Base-by-base conservation (phyloP, 140 eudicot genomes). In the Oenanthe javanica region DNA sequence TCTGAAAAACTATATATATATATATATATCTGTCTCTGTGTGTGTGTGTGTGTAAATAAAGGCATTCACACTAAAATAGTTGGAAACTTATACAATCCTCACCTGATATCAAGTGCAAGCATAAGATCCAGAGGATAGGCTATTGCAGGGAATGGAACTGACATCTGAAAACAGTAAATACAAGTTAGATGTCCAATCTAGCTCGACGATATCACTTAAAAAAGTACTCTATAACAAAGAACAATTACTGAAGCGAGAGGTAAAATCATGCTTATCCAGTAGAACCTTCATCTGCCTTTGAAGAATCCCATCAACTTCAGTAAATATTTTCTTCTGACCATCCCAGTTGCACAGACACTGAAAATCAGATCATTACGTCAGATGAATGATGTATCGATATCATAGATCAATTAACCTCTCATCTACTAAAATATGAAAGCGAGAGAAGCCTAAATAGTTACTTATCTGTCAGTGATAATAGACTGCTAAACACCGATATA, bases 281-380 rank as follows among this genome's bases (percentile, higher is more conserved):
- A 54, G 57, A 78, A 91, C 98, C 97, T 91, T 87, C 54, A 93
- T 91, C 77, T 93, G 98, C 71, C 91, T 88, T 84, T 89, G 87
- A 74, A 95, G 95, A 79, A 92, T 95, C 70, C 79, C 86, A 80
- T 95, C 97, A 72, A 95, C 99, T 88, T 95, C 97, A 80, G 80
- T 63, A 45, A 95, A 90, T 91, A 89, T 92, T 80, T 87, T 91
- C 40, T 92, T 96, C 78, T 97, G 91, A 52, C 86, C 92, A 85
- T 90, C 95, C 99, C 99, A 95, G 77, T 92, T 96, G 5, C 99
- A 95, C 0, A 95, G 97, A 83, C 97, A 90, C 99, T 94, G 86
- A 57, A 82, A 69, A 81, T 42, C 49, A 66, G 14, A 52, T 45
- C 18, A 42, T 43, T 25, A 78, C 8, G 1, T 8, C 63, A 75